Evolutionary conservation across 768 basidiomycete species (phyloP).

Genomic region (Leccinum truebloodii): DNA sequence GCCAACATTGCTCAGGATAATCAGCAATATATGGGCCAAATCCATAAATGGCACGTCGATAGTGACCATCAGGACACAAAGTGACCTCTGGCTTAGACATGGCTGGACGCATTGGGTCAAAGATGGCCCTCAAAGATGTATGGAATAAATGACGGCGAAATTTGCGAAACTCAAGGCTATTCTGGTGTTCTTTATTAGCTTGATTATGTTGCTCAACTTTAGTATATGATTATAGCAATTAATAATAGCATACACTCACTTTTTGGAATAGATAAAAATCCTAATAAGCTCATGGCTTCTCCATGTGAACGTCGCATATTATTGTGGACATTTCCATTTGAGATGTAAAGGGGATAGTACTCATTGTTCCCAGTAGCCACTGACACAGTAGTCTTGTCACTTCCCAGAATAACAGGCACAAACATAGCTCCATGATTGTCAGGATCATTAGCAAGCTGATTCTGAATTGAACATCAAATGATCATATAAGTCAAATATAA

Average conservation of each 20-base stretch:
- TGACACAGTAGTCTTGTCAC: background rate
- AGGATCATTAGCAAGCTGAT: background rate
- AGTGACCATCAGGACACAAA: conserved; percentile 23
- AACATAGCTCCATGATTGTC: background rate
- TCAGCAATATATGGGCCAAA: conserved; percentile 43
- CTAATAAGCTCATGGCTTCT: background rate
- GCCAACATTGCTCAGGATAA: conserved; percentile 40
- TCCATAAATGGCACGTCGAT: conserved; percentile 21
- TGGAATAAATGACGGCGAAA: background rate
- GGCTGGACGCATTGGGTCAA: background rate
- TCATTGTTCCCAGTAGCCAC: background rate
- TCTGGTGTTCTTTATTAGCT: background rate
- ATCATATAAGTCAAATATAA: too few species aligned
- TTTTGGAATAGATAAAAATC: background rate
- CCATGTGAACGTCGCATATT: background rate
- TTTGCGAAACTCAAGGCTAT: background rate
- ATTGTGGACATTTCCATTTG: background rate
- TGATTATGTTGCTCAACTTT: background rate
- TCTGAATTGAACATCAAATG: background rate
- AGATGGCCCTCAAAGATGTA: background rate
- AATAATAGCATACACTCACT: background rate
- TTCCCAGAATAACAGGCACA: background rate
- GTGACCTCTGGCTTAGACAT: background rate
- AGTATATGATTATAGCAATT: too few species aligned
- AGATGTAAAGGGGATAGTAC: background rate